Base-by-base conservation (phyloP, 1,139 yeast genomes). In the Geotrichum bryndzae region DNA sequence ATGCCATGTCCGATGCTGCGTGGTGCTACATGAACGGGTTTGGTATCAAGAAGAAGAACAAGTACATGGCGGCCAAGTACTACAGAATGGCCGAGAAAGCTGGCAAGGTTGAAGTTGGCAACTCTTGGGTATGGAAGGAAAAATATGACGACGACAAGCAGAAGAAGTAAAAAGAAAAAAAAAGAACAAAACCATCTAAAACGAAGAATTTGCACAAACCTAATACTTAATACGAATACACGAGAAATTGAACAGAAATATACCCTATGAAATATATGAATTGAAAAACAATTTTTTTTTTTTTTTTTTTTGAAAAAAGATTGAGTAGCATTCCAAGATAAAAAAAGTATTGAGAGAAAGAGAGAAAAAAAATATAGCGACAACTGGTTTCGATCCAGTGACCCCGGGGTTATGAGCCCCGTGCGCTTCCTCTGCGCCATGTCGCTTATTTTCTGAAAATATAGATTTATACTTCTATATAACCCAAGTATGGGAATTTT, bases 381-480 rank as follows among this genome's bases (percentile, higher is more conserved):
- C 89, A 94, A 95, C 86, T 82, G 92, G 97, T 90, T 89, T 90
- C 96, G 97, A 90, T 90, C 96, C 95, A 82, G 86, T 95, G 96
- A 89, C 96, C 87, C 90, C 96, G 89, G 96, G 96, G 97, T 90
- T 90, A 90, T 90, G 95, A 88, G 95, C 95, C 95, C 96, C 87
- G 96, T 96, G 95, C 96, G 96, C 96, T 89, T 88, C 96, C 96
- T 85, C 96, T 89, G 96, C 96, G 96, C 95, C 95, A 89, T 91
- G 67, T 67, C 75, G 75, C 75, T 72, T 38, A 25, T n/a, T 38
- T 52, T 18, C 18, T 18, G 18, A 18, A 18, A 18, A 18, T 1
- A 18, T 1, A 1, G 18, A 18, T 18, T 18, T 18, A 18, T 18
- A 18, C 18, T 18, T 18, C 18, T 18, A 18, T 1, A 1, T 18